Evolutionary conservation across 148 eudicot genomes (phyloP).

Genomic region (Rhododendron kiyosumense): DNA sequence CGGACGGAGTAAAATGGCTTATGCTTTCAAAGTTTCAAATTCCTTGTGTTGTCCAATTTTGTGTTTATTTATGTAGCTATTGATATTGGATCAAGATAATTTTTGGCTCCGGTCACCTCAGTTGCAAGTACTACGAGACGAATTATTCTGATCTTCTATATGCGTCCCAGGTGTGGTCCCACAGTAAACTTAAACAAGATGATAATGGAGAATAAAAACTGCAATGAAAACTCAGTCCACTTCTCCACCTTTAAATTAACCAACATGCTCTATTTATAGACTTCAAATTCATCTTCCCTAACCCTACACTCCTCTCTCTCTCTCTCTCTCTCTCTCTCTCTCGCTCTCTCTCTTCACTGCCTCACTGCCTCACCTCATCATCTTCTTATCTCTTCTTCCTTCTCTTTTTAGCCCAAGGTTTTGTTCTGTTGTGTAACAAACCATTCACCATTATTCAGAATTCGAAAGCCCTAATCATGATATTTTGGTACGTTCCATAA

Average conservation of each 20-base stretch:
- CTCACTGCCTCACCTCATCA: neutral
- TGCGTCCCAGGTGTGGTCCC: neutral
- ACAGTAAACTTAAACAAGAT: neutral
- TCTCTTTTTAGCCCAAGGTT: neutral
- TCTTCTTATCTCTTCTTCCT: neutral
- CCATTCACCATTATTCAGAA: neutral
- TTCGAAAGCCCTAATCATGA: constrained; percentile 10
- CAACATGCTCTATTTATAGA: constrained; percentile 15
- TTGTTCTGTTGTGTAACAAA: neutral
- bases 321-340: neutral
- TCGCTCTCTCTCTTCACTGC: neutral
- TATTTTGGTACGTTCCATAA: constrained; percentile 12
- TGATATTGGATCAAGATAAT: neutral
- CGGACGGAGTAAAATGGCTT: neutral
- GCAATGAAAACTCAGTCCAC: neutral
- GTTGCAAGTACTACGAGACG: neutral
- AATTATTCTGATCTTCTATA: neutral
- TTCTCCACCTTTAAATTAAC: neutral
- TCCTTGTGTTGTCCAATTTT: neutral
- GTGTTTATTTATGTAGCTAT: neutral
- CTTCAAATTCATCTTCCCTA: constrained; percentile 7
- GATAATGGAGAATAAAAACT: neutral
- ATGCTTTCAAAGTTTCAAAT: neutral
- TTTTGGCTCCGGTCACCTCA: neutral
- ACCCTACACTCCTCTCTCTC: constrained; percentile 3